Conservation (phyloP, 352 stramenopile genomes). For the Pythium coloratum region DNA sequence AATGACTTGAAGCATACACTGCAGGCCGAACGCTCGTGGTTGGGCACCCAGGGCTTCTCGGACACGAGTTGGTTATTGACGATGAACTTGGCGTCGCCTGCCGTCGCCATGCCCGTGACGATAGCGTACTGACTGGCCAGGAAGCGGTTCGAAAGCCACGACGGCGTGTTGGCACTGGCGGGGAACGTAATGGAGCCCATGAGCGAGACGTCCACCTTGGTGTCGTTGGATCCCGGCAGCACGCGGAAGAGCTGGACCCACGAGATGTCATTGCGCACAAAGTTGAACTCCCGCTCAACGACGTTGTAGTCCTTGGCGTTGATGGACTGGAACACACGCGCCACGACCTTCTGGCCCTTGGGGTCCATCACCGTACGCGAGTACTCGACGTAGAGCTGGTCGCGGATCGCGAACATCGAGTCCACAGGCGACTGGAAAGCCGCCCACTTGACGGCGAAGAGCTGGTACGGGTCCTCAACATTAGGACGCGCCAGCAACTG, state of each 20-base stretch:
- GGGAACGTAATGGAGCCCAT: conserved; percentile 33
- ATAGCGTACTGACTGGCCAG: conserved; percentile 44
- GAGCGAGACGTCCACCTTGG: conserved; percentile 54
- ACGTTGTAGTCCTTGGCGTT: conserved; percentile 45
- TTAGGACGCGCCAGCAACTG: conserved; percentile 51
- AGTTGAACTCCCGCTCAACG: conserved; percentile 60
- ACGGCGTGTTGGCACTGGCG: conserved; percentile 37
- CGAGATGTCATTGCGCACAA: conserved; percentile 48
- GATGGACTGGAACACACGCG: conserved; percentile 59
- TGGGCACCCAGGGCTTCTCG: conserved; percentile 69
- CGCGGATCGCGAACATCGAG: conserved; percentile 63
- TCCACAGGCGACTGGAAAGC: conserved; percentile 72
- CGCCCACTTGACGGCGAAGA: conserved; percentile 76
- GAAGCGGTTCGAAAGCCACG: conserved; percentile 70
- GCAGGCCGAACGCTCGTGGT: conserved; percentile 64
- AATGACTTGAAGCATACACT: conserved; percentile 82
- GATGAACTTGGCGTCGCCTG: conserved; percentile 66
- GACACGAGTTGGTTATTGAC: conserved; percentile 56
- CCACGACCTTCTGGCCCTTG: conserved; percentile 61
- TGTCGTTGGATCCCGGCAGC: conserved; percentile 45
- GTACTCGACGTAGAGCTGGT: conserved; percentile 60
- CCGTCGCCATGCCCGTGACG: conserved; percentile 40
- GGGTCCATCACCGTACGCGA: conserved; percentile 58
- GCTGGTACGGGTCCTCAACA: conserved; percentile 60
- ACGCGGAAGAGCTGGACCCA: conserved; percentile 64